phyloP scores from a whole-genome alignment of 2,329 filamentous ascomycete genomes.

The Colletotrichum sp. region DNA sequence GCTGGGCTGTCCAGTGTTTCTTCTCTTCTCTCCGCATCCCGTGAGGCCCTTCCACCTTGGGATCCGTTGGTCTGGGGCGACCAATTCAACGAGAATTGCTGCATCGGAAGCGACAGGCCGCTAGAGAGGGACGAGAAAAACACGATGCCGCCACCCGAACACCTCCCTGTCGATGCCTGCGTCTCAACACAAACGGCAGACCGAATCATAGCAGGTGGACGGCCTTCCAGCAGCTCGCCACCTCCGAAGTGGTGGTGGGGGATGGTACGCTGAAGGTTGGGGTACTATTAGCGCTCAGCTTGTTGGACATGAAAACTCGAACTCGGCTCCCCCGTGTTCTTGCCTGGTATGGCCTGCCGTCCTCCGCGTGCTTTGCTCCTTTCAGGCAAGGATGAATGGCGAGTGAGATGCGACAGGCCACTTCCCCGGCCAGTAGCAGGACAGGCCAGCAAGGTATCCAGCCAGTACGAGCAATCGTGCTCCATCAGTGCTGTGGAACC shows the following conservation, averaged over 20 bases:
- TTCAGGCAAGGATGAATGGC: neutral
- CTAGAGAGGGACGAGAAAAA: slow-evolving; percentile 5
- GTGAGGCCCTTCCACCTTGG: neutral
- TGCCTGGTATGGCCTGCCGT: neutral
- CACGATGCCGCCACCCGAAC: neutral
- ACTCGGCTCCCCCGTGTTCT: slow-evolving; percentile 6
- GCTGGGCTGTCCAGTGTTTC: neutral
- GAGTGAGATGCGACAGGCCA: neutral
- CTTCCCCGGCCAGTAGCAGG: slow-evolving; percentile 3
- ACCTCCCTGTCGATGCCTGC: neutral
- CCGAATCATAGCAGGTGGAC: neutral
- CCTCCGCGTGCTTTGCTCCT: neutral
- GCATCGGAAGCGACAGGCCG: neutral
- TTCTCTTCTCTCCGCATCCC: neutral
- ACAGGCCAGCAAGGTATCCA: neutral
- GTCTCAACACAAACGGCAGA: slow-evolving; percentile 8
- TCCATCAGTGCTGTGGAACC: slow-evolving; percentile 3
- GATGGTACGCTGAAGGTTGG: slow-evolving; percentile 13
- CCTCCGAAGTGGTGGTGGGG: neutral
- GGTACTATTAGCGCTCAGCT: neutral
- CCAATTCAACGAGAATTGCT: slow-evolving; percentile 22
- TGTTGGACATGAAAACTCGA: neutral
- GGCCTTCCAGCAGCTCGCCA: neutral
- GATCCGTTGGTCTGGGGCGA: neutral
- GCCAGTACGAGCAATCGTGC: neutral